Evolutionary conservation across 805 yeast genomes (phyloP).

Genomic region (Metschnikowia dekortorum): DNA sequence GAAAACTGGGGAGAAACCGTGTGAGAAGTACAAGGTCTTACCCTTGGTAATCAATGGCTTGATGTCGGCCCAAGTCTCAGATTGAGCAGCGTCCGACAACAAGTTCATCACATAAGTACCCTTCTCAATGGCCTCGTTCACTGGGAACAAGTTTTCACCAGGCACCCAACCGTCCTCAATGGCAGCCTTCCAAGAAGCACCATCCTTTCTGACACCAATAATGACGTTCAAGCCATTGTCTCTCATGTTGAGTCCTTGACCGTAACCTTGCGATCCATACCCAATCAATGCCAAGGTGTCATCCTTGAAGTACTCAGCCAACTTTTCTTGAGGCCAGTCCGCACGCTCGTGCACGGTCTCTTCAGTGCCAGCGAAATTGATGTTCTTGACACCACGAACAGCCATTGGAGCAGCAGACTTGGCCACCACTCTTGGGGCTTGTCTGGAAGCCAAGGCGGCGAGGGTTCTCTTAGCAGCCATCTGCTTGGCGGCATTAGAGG

Average conservation of each 20-base stretch:
- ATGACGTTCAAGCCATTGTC: conserved; percentile 98
- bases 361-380: conserved; percentile 93
- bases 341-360: conserved; percentile 97
- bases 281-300: conserved; percentile 97
- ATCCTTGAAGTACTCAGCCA: conserved; percentile 93
- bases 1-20: conserved; percentile 99
- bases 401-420: conserved; percentile 45
- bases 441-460: conserved; percentile 50
- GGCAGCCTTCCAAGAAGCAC: conserved; percentile 99
- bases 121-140: conserved; percentile 83
- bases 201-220: conserved; percentile 96
- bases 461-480: conserved; percentile 64
- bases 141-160: conserved; percentile 96
- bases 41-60: conserved; percentile 93
- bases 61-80: conserved; percentile 90
- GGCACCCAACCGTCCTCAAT: conserved; percentile 99
- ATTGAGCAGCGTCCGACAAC: conserved; percentile 98
- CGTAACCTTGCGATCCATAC: conserved; percentile 99
- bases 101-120: conserved; percentile 98
- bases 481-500: conserved; percentile 38
- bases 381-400: conserved; percentile 90
- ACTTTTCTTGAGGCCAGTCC: conserved; percentile 99
- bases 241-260: conserved; percentile 98
- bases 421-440: conserved; percentile 30
- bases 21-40: conserved; percentile 97